phyloP scores from a whole-genome alignment of 2,329 filamentous ascomycete species.

The Sclerotinia subarctica region DNA sequence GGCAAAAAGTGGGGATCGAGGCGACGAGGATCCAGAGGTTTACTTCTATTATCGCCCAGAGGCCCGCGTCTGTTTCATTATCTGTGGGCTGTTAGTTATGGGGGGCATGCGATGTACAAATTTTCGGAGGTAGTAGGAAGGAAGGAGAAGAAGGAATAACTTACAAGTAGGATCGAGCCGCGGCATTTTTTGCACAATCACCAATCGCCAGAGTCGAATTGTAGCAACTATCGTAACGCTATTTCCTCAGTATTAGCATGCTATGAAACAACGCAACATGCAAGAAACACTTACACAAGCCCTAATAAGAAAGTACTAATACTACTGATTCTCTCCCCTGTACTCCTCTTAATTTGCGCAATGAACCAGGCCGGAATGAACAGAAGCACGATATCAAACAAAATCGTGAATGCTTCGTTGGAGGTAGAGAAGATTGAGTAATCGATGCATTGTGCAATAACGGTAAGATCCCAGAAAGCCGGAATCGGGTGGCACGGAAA shows the following conservation, averaged over 20 bases:
- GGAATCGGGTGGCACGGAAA: background rate
- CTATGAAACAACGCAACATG: background rate
- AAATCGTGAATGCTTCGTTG: conserved; percentile 12
- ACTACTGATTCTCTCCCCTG: conserved; percentile 1
- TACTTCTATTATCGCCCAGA: conserved; percentile 9
- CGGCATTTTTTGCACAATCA: background rate
- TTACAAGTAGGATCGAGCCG: conserved; percentile 10
- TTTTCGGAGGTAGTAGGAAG: background rate
- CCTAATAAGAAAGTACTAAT: conserved; percentile 8
- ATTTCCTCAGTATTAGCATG: background rate
- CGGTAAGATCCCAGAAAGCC: background rate
- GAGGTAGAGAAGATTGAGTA: conserved; percentile 7
- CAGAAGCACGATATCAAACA: conserved; percentile 5
- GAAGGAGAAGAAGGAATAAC: background rate
- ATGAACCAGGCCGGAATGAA: conserved; percentile 17
- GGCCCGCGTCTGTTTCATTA: conserved; percentile 1
- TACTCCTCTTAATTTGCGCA: background rate
- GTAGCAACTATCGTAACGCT: conserved; percentile 11
- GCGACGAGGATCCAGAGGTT: conserved; percentile 13
- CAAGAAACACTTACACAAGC: background rate
- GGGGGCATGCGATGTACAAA: too few relatives aligned
- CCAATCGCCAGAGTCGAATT: background rate
- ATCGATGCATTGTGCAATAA: background rate
- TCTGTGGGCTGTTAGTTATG: background rate
- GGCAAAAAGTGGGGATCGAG: conserved; percentile 12